Evolutionary conservation across 2,329 filamentous ascomycete species (phyloP).

Genomic region (Westerdykella ornata): DNA sequence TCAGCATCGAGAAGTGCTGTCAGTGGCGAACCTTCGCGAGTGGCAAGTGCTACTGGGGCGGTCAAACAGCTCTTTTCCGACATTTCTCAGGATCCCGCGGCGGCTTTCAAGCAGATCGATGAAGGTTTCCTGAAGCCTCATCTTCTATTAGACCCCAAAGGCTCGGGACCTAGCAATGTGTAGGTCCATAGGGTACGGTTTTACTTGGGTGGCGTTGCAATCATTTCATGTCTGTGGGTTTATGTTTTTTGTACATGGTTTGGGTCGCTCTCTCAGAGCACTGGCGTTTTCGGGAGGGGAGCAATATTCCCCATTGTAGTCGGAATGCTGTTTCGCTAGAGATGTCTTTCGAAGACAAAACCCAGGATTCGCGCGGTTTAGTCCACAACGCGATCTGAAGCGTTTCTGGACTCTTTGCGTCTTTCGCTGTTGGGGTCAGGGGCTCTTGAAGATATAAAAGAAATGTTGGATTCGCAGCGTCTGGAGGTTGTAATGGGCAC

Average conservation of each 20-base stretch:
- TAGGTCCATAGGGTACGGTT: slow-evolving; percentile 10
- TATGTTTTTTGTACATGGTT: slow-evolving; percentile 1
- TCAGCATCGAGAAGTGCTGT: slow-evolving; percentile 12
- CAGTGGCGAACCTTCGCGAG: slow-evolving; percentile 20
- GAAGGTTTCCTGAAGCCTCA: slow-evolving; percentile 95
- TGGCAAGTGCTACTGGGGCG: slow-evolving; percentile 66
- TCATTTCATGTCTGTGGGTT: background rate
- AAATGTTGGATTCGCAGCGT: no score
- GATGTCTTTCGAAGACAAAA: no score
- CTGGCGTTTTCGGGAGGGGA: background rate
- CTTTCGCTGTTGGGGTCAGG: no score
- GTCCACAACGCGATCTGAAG: no score
- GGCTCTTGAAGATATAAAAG: no score
- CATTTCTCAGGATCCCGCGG: slow-evolving; percentile 77
- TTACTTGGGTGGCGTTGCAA: slow-evolving; percentile 19
- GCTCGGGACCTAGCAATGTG: slow-evolving; percentile 27
- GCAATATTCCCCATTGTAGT: background rate
- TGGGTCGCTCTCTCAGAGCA: background rate
- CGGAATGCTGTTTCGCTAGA: no score
- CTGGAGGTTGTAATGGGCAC: no score
- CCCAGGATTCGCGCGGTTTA: no score
- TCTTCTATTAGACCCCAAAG: slow-evolving; percentile 65
- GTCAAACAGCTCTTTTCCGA: slow-evolving; percentile 73
- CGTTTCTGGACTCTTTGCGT: no score
- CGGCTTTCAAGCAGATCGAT: slow-evolving; percentile 85